Evolutionary conservation across 768 basidiomycete genomes (phyloP).

Genomic region (Xerocomellus amylosporus): DNA sequence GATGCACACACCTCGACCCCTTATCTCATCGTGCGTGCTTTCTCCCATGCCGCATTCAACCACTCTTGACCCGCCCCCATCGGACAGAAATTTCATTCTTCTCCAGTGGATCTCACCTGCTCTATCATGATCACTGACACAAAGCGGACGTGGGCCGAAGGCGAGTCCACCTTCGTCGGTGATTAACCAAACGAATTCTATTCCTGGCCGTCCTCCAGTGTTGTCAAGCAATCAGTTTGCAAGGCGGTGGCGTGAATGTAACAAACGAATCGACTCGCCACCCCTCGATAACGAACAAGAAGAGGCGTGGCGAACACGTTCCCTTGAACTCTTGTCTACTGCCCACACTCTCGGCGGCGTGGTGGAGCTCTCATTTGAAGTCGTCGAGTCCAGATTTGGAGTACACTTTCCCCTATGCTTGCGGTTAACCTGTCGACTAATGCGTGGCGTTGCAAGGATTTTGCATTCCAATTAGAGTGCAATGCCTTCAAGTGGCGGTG

Average conservation of each 20-base stretch:
- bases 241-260: conserved; percentile 68
- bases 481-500: conserved; percentile 73
- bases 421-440: conserved; percentile 10
- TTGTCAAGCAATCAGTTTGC: conserved; percentile 57
- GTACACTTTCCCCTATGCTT: conserved; percentile 35
- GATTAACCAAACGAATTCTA: conserved; percentile 21
- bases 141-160: conserved; percentile 72
- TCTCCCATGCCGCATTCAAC: conserved; percentile 5
- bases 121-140: conserved; percentile 71
- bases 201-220: conserved; percentile 35
- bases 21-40: conserved; percentile 65
- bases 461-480: conserved; percentile 59
- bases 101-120: conserved; percentile 55
- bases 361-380: conserved; percentile 54
- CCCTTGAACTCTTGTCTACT: conserved; percentile 52
- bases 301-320: conserved; percentile 57
- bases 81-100: conserved; percentile 61
- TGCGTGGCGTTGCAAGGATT: conserved; percentile 46
- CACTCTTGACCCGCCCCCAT: conserved; percentile 6
- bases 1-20: conserved; percentile 59
- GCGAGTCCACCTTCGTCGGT: conserved; percentile 36
- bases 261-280: conserved; percentile 36
- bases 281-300: conserved; percentile 43
- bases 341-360: conserved; percentile 65
- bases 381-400: conserved; percentile 57